Percentiles rank a stretch among this genome's conserved stretches.
phyloP scores from a whole-genome alignment of 305 asterid species.

The Fraxinus xanthoxyloides region DNA sequence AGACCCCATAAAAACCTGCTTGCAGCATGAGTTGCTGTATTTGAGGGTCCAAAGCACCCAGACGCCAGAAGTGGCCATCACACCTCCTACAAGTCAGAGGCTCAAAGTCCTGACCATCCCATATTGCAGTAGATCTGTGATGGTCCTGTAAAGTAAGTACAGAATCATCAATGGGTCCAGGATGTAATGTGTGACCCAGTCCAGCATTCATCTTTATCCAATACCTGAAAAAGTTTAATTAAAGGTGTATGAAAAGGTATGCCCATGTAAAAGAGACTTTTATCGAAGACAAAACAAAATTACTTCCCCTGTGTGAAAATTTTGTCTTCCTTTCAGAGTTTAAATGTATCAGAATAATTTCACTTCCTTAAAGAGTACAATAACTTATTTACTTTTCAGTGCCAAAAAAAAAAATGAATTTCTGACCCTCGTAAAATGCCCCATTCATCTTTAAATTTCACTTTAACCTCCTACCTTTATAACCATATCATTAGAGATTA shows the following conservation, averaged over 20 bases:
- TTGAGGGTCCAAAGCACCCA: slow-evolving; percentile 63
- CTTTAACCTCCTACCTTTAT: not conserved
- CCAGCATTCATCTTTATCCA: slow-evolving; percentile 44
- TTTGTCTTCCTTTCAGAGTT: not conserved
- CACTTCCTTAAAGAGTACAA: slow-evolving; percentile 3
- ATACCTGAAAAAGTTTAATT: slow-evolving; percentile 27
- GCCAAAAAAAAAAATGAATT: not conserved
- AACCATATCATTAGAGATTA: not conserved
- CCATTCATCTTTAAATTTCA: not conserved
- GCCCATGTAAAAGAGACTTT: not conserved
- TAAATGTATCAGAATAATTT: not conserved
- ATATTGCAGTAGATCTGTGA: slow-evolving; percentile 73
- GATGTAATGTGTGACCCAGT: slow-evolving; percentile 60
- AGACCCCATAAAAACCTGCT: slow-evolving; percentile 84
- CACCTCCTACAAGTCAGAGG: slow-evolving; percentile 81
- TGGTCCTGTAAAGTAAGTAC: slow-evolving; percentile 68
- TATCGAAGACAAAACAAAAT: not conserved
- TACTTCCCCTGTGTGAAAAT: not conserved
- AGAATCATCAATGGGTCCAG: slow-evolving; percentile 78
- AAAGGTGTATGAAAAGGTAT: not conserved
- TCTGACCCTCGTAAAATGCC: not conserved
- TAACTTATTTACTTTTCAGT: not conserved
- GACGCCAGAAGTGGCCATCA: slow-evolving; percentile 85
- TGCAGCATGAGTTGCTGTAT: slow-evolving; percentile 63
- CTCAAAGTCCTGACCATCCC: slow-evolving; percentile 78